Percentiles rank a stretch among this genome's conserved stretches.
Conservation (phyloP, 345 rosid species). For the Citropsis articulata region DNA sequence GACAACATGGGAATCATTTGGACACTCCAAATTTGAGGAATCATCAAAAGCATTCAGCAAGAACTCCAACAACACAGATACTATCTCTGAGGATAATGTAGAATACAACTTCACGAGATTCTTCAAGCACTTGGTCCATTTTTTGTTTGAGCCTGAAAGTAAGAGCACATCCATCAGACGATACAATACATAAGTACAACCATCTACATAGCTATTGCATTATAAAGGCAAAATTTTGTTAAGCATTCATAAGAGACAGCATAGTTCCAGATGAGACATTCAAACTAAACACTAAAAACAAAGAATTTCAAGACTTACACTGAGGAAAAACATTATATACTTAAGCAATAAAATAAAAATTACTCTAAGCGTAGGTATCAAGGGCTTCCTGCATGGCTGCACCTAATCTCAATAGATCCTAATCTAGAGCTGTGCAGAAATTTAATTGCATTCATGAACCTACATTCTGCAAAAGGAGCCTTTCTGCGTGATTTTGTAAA, state of each 20-base stretch:
- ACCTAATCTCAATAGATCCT: no score
- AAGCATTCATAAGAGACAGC: background rate
- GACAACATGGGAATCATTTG: conserved; percentile 26
- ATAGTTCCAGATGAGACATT: background rate
- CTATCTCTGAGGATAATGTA: conserved; percentile 68
- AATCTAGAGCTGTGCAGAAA: no score
- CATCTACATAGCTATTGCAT: conserved; percentile 3
- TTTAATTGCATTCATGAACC: no score
- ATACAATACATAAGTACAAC: background rate
- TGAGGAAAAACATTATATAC: no score
- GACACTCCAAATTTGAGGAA: conserved; percentile 42
- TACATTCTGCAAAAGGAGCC: no score
- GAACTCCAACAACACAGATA: conserved; percentile 60
- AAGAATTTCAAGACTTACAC: no score
- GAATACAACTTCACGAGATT: conserved; percentile 55
- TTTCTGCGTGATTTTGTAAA: no score
- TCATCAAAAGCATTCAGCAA: conserved; percentile 51
- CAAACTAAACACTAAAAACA: background rate
- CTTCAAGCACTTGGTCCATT: conserved; percentile 45
- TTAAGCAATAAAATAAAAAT: no score
- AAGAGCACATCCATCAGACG: conserved; percentile 15
- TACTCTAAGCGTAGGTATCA: no score
- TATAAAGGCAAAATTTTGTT: background rate
- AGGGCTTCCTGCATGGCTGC: no score
- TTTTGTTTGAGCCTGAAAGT: conserved; percentile 65